Evolutionary conservation across 164 flowering plant genomes (phyloP), one percentile per base, ranked within the genome.

Genomic region (Stephania japonica): DNA sequence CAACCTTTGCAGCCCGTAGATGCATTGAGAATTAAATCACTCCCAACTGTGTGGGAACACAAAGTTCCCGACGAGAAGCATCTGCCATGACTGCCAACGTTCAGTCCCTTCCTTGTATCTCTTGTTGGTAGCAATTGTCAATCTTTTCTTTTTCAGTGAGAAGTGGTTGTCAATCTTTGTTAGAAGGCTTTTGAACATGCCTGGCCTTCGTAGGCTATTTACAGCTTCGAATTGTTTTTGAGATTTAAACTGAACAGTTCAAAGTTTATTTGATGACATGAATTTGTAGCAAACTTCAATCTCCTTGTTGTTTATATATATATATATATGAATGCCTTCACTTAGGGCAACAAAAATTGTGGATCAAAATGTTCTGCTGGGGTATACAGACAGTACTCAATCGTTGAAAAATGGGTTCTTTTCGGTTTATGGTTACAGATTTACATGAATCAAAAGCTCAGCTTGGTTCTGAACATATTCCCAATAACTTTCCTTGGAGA

Each of bases 381-480:
- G 38, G 38, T 32, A 14, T 21, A 56, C 23, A 56, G 63, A 14
- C 16, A 56, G 18, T n/a, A 18, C 63, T 56, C 7, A 56, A 18
- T 21, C 63, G 21, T 56, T 1, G 7, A 67, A 41, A 41, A 67
- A 7, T 19, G 32, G 24, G 67, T 11, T 13, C 9, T 6, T 9
- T 6, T 16, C 14, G 7, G 9, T 10, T 25, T 23, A 8, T 64
- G 2, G 67, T 23, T 24, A n/a, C 32, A 64, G 38, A 6, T 1
- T 6, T n/a, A 56, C 21, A 16, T 8, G 25, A 32, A 23, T 85
- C 78, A 89, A 53, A 89, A 76, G 67, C 65, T 76, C 75, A 90
- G 75, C 75, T 91, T 90, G 27, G 94, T 88, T 81, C 98, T 89
- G 90, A 91, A 93, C 85, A 83, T 86, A 27, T 87, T 87, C 42